Base-by-base conservation (phyloP, 169 alveolate genomes). In the Pseudocohnilembus persalinus region DNA sequence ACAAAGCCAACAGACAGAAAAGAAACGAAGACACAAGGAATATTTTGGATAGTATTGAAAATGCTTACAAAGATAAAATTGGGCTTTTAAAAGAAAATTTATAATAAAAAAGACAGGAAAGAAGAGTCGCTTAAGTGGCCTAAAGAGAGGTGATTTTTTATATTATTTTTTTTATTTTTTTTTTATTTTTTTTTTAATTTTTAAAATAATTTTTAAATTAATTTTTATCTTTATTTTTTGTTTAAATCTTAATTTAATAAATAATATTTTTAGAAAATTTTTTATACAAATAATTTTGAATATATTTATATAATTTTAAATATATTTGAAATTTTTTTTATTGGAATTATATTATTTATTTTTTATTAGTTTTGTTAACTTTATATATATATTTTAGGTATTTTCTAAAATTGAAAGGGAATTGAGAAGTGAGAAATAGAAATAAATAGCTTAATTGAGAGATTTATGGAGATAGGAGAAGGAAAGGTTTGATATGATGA, bases 391-490 rank as follows among this genome's bases (percentile, higher is more conserved):
- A n/a, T n/a, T n/a, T 82, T 32, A 82, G 87, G 29, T 82, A 25
- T 34, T 82, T 4, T 82, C 87, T 29, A 74, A 73, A 74, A 29
- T 74, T 33, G 87, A 82, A 35, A 82, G 34, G 24, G 87, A 82
- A 35, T 29, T 82, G 25, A 82, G 68, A 35, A 34, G 73, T 32
- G 87, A 82, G 34, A 82, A 82, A 73, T 31, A 73, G 16, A 82
- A 74, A 74, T 82, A 82, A 49, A 82, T 82, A 28, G 30, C 29
- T 65, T 32, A 82, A 1, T 20, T 82, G 27, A 82, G 73, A 74
- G 87, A 82, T 29, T 25, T 82, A 26, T 74, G 81, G 81, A 82
- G 81, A 82, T 82, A 82, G 63, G 87, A 82, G 29, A 82, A 82
- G 68, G 80, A 82, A 35, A 73, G 81, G 26, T 82, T 82, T 74